These are phyloP conservation scores for Monosporascus sp. DNA, from an alignment of 2,329 filamentous ascomycete species.

Conservation along the genomic window DNA sequence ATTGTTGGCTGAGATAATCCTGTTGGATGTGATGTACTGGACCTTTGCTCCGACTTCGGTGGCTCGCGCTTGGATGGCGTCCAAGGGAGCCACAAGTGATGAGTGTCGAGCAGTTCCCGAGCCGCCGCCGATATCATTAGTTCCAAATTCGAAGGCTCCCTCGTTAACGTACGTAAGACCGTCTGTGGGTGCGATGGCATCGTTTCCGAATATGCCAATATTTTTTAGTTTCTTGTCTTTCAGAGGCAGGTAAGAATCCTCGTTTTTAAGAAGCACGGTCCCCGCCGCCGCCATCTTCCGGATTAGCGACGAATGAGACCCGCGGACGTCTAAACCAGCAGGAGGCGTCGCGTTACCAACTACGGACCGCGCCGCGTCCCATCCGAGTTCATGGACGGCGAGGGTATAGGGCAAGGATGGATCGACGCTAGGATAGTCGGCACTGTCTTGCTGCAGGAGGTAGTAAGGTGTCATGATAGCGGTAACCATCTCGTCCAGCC, in stretches of 20 bases:
- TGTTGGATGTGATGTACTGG: constrained; percentile 33
- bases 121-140: constrained; percentile 52
- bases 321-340: neutral
- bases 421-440: neutral
- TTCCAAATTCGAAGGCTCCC: constrained; percentile 35
- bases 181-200: constrained; percentile 52
- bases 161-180: constrained; percentile 8
- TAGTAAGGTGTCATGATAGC: neutral
- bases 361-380: neutral
- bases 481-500: neutral
- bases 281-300: neutral
- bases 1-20: constrained; percentile 31
- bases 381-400: neutral
- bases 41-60: constrained; percentile 33
- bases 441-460: neutral
- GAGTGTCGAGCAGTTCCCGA: constrained; percentile 47
- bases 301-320: neutral
- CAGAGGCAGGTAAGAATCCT: constrained; percentile 43
- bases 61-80: constrained; percentile 44
- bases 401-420: neutral
- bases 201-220: constrained; percentile 45
- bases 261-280: constrained; percentile 1
- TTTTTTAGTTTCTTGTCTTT: constrained; percentile 34
- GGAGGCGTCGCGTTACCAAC: neutral
- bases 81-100: constrained; percentile 49